Evolutionary conservation across 257 asterid genomes (phyloP).

Genomic region (Fraxinus americana): DNA sequence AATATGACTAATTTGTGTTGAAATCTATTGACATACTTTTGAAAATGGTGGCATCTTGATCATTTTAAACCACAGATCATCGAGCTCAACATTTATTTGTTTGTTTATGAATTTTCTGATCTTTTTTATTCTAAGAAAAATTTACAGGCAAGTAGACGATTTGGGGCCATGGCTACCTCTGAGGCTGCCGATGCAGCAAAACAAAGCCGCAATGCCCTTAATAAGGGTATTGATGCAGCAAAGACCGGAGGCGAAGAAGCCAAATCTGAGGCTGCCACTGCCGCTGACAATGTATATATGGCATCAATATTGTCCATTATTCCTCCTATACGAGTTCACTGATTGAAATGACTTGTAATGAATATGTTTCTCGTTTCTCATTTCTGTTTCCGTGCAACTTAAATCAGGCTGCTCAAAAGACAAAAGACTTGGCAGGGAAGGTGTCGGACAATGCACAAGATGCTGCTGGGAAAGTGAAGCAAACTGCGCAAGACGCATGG

Average conservation of each 20-base stretch:
- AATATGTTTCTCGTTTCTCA: too few species aligned
- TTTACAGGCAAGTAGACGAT: slow-evolving; percentile 34
- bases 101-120: background rate
- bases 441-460: slow-evolving; percentile 58
- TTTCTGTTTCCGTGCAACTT: too few species aligned
- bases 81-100: background rate
- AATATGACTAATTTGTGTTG: too few species aligned
- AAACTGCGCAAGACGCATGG: slow-evolving; percentile 53
- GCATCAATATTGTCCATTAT: background rate
- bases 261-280: slow-evolving; percentile 41
- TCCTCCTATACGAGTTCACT: background rate
- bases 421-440: slow-evolving; percentile 54
- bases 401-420: slow-evolving; percentile 43
- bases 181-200: slow-evolving; percentile 49
- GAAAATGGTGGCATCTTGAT: too few species aligned
- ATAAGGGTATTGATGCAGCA: slow-evolving; percentile 56
- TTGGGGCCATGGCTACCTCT: slow-evolving; percentile 33
- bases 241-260: slow-evolving; percentile 50
- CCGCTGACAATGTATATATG: slow-evolving; percentile 45
- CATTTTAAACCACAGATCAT: background rate
- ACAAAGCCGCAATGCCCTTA: slow-evolving; percentile 46
- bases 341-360: background rate
- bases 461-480: slow-evolving; percentile 60
- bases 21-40: too few species aligned
- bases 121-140: background rate